Conservation (phyloP, 495 filamentous ascomycete genomes). For the Aspergillus olivimuriae region DNA sequence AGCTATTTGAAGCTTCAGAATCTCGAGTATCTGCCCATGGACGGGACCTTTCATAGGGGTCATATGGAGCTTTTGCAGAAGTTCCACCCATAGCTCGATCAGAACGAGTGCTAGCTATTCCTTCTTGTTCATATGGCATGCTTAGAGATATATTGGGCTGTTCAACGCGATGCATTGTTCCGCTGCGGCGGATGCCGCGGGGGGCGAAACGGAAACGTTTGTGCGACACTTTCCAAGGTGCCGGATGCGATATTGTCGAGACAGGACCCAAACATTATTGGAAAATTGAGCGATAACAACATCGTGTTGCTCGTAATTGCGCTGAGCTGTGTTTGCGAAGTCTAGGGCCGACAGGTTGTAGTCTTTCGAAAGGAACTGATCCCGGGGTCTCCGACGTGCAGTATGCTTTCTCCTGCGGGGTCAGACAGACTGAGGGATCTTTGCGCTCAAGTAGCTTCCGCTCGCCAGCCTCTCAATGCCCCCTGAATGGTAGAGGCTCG, state of each 20-base stretch:
- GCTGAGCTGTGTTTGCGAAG: slow-evolving; percentile 66
- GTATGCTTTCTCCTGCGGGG: neutral
- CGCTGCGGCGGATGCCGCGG: slow-evolving; percentile 12
- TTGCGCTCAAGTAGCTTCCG: neutral
- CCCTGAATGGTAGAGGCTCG: neutral
- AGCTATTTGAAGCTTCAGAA: neutral
- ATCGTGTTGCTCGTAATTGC: slow-evolving; percentile 71
- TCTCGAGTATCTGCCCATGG: neutral
- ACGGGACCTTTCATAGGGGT: slow-evolving; percentile 47
- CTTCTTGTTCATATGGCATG: too few relatives aligned
- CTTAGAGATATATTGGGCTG: slow-evolving; percentile 36
- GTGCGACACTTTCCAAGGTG: slow-evolving; percentile 1
- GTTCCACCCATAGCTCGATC: slow-evolving; percentile 71
- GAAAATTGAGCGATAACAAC: slow-evolving; percentile 48
- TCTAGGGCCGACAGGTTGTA: slow-evolving; percentile 44
- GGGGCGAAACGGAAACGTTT: slow-evolving; percentile 19
- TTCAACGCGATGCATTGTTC: slow-evolving; percentile 23
- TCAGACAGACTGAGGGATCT: neutral
- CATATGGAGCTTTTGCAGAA: slow-evolving; percentile 71
- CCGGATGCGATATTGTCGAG: slow-evolving; percentile 5
- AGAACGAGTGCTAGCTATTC: slow-evolving; percentile 29
- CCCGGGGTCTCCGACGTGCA: neutral
- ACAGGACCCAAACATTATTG: neutral
- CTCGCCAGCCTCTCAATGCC: neutral
- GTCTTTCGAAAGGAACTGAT: neutral